Base-by-base conservation (phyloP, 2,329 filamentous ascomycete genomes). In the Claviceps cyperi region DNA sequence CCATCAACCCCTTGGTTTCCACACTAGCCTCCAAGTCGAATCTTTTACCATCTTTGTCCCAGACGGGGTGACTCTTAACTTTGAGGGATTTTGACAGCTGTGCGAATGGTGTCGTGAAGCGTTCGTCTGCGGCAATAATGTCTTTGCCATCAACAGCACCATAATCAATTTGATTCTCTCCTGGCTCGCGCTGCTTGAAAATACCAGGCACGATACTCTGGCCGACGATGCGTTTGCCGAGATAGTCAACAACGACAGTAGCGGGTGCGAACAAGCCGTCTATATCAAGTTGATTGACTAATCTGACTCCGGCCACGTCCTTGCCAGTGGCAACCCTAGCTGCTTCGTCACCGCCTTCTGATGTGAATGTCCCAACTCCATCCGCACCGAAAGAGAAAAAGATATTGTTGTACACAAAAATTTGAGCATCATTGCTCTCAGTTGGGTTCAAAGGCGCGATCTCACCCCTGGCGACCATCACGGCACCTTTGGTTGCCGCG, bases 381-480 rank as follows among this genome's bases (percentile, higher is more conserved):
- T 98, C 92, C 43, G 92, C 91, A 54, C 92, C 92, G 59, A 96
- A 97, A 0, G 92, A 97, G 73, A 95, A 98, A 73, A 98, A 98
- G 57, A 98, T 89, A 69, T 98, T 98, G 75, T 97, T 97, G 74
- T 97, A 96, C 22, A 98, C 91, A 61, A 95, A 98, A 56, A 98
- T 98, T 66, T 98, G 92, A 4, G 92, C 92, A 65, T 98, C 91
- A 57, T 77, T 80, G 55, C 77, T 82, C 69, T 98, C 92, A 0
- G 91, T 97, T 6, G 92, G 94, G 70, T 98, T 98, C 50, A 98
- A 71, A 6, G 92, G 88, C 19, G 89, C 83, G 55, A 98, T 85
- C 66, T 98, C 92, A 49, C 92, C 92, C 51, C 87, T 80, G 22
- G 90, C 91, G 49, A 98, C 91, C 57, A 97, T 74, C 44, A 96